phyloP scores from a whole-genome alignment of 768 basidiomycete genomes.

The Nevesoporus exiguus region DNA sequence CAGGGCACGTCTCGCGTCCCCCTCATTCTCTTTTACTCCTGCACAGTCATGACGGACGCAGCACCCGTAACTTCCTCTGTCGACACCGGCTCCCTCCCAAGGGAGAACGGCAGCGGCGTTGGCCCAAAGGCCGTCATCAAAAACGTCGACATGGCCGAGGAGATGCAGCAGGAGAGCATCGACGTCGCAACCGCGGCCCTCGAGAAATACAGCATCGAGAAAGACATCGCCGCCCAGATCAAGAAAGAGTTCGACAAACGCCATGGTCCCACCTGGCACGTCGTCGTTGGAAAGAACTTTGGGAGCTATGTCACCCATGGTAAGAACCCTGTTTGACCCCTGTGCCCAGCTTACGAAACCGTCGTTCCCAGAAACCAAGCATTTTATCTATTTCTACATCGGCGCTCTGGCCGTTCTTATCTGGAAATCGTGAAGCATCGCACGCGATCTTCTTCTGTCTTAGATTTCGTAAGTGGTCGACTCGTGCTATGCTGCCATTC shows the following conservation, averaged over 20 bases:
- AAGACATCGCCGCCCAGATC: conserved; percentile 96
- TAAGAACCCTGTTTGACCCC: not conserved
- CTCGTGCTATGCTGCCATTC: not conserved
- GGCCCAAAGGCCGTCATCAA: conserved; percentile 88
- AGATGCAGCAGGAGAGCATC: conserved; percentile 93
- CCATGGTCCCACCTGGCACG: conserved; percentile 96
- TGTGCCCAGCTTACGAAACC: conserved; percentile 8
- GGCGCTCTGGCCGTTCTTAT: conserved; percentile 89
- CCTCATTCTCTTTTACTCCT: not conserved
- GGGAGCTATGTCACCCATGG: conserved; percentile 98
- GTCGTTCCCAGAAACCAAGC: conserved; percentile 76
- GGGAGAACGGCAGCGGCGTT: conserved; percentile 33
- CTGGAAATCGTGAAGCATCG: conserved; percentile 75
- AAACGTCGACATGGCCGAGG: conserved; percentile 94
- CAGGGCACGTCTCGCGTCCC: not conserved
- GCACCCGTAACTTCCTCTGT: conserved; percentile 54
- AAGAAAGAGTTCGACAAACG: conserved; percentile 97
- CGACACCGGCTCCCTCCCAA: conserved; percentile 46
- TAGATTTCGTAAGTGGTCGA: conserved; percentile 26
- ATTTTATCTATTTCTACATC: conserved; percentile 99
- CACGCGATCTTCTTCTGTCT: conserved; percentile 9
- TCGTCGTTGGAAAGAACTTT: conserved; percentile 98
- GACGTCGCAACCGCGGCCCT: conserved; percentile 83
- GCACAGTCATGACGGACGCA: conserved; percentile 52
- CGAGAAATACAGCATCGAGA: conserved; percentile 92